Evolutionary conservation across 2,329 filamentous ascomycete genomes (phyloP), one percentile per base, ranked within the genome.

Genomic region (Trichoderma afroharzianum): DNA sequence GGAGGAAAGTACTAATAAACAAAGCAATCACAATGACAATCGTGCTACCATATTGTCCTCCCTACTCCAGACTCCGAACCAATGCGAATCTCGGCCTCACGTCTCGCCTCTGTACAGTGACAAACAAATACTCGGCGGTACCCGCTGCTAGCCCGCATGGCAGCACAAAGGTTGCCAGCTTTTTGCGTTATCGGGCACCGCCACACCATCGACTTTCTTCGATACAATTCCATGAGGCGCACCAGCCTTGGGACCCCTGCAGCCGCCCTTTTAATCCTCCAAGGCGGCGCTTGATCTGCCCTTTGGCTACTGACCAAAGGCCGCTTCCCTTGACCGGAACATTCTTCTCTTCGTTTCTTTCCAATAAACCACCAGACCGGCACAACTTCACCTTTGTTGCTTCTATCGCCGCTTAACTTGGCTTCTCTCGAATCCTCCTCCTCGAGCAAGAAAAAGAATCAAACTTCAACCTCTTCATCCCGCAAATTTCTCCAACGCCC

Each of bases 201-300:
- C 80, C 81, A 82, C 80, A 82, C 80, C 75, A 76, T 82, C 81
- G 79, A 82, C 77, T 68, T 79, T 79, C 80, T 83, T 83, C 81
- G 76, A 82, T 80, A 77, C 76, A 78, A 72, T 83, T 83, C 81
- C 81, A 82, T 83, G 81, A 81, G 81, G 80, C 80, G 80, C 79
- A 79, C 72, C 74, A 75, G 74, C 74, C 74, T 76, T 72, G 74
- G 72, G 72, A 74, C 75, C 76, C 77, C 76, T 80, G 77, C 76
- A 79, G 77, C 76, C 76, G 75, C 75, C 76, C 75, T 75, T 76
- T 78, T 77, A 76, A 77, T 74, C 72, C 75, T 74, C 73, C 72
- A 62, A 33, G 66, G 68, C 58, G 70, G 58, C 71, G 57, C 36
- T 62, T 63, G 50, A 68, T 68, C 70, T 68, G 55, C 70, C 64